Evolutionary conservation across 2,329 filamentous ascomycete genomes (phyloP).

Genomic region (Erysiphe pulchra): DNA sequence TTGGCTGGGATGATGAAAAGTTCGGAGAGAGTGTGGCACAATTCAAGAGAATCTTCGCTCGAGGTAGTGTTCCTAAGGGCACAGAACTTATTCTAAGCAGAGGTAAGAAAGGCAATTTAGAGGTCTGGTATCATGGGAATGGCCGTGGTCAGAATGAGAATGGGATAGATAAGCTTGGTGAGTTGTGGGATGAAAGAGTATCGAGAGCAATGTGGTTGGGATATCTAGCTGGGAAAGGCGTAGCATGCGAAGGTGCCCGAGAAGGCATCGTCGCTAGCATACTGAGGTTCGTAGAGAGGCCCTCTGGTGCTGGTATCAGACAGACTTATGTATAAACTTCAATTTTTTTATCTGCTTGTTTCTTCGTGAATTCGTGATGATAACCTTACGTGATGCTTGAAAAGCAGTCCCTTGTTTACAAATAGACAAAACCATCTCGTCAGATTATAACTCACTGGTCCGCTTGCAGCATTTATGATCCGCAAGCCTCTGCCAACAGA

Average conservation of each 20-base stretch:
- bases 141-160: slow-evolving; percentile 22
- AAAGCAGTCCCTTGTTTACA: too few species aligned
- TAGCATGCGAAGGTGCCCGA: slow-evolving; percentile 61
- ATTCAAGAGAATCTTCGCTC: slow-evolving; percentile 63
- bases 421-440: neutral
- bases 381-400: too few species aligned
- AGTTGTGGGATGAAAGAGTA: slow-evolving; percentile 47
- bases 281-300: slow-evolving; percentile 11
- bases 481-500: slow-evolving; percentile 37
- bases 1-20: slow-evolving; percentile 59
- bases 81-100: slow-evolving; percentile 52
- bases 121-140: slow-evolving; percentile 28
- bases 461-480: slow-evolving; percentile 21
- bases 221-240: slow-evolving; percentile 79
- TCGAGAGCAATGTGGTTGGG: slow-evolving; percentile 67
- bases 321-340: slow-evolving; percentile 9
- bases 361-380: neutral
- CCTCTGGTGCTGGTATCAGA: neutral
- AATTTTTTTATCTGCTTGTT: neutral
- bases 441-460: neutral
- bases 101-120: slow-evolving; percentile 36
- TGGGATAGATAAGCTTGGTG: slow-evolving; percentile 30
- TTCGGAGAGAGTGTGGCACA: slow-evolving; percentile 52
- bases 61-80: slow-evolving; percentile 56
- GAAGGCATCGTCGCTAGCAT: slow-evolving; percentile 67